Percentiles rank a stretch among this genome's conserved stretches.
phyloP scores from a whole-genome alignment of 805 yeast species.

The Sugiyamaella americana region DNA sequence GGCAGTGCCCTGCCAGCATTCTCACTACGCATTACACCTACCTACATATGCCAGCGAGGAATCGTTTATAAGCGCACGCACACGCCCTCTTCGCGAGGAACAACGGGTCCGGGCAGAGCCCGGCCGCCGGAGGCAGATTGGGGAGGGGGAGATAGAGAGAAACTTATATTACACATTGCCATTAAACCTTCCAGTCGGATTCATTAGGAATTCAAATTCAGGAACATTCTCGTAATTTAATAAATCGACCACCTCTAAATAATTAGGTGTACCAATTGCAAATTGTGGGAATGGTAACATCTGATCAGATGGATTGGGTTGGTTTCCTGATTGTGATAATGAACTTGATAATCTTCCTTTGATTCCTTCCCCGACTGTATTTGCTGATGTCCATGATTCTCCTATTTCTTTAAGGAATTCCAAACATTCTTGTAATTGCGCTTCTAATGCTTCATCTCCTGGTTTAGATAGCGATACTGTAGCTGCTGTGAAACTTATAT shows the following conservation, averaged over 20 bases:
- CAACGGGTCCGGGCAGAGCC: not conserved
- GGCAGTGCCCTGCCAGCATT: no score
- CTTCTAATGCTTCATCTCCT: slow-evolving; percentile 1
- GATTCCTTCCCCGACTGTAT: slow-evolving; percentile 12
- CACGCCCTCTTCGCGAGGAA: not conserved
- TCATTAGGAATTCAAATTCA: slow-evolving; percentile 9
- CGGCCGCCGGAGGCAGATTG: not conserved
- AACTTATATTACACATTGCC: not conserved
- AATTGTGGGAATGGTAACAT: slow-evolving; percentile 1
- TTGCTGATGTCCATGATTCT: slow-evolving; percentile 17
- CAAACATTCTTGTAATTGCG: slow-evolving; percentile 10
- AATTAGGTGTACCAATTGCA: slow-evolving; percentile 6
- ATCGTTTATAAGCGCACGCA: no score
- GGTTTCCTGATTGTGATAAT: not conserved
- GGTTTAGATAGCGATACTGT: slow-evolving; percentile 12
- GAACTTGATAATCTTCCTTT: slow-evolving; percentile 4
- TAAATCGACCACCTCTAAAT: slow-evolving; percentile 4
- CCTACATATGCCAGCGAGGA: no score
- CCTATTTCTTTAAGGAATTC: slow-evolving; percentile 15
- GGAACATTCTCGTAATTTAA: slow-evolving; percentile 2
- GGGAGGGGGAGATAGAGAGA: not conserved
- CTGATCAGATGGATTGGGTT: not conserved
- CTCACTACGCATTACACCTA: no score
- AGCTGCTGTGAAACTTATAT: slow-evolving; percentile 19
- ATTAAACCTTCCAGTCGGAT: no score